phyloP scores from a whole-genome alignment of 2,329 filamentous ascomycete species.

The Cercospora sp. region DNA sequence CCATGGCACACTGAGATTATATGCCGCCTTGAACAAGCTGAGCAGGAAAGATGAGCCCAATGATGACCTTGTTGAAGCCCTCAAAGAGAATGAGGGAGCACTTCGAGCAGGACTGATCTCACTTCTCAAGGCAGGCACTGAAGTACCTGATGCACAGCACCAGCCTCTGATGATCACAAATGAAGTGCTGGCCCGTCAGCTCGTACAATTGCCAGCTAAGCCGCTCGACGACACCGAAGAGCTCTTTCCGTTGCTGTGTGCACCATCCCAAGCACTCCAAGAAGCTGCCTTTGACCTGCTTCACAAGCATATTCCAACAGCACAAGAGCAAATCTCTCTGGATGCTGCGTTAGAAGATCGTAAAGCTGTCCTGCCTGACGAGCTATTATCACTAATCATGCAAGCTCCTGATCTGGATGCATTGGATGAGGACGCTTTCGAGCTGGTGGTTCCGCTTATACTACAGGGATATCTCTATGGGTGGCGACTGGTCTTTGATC shows the following conservation, averaged over 20 bases:
- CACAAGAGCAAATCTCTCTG: slow-evolving; percentile 80
- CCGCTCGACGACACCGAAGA: slow-evolving; percentile 57
- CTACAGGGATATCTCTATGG: slow-evolving; percentile 81
- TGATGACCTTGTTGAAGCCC: slow-evolving; percentile 78
- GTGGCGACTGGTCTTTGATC: slow-evolving; percentile 88
- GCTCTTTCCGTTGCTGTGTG: slow-evolving; percentile 74
- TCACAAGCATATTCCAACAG: slow-evolving; percentile 73
- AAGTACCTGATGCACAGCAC: slow-evolving; percentile 55
- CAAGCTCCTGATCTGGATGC: slow-evolving; percentile 72
- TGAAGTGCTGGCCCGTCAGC: slow-evolving; percentile 67
- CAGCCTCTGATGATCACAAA: slow-evolving; percentile 76
- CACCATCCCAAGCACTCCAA: slow-evolving; percentile 73
- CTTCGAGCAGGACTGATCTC: slow-evolving; percentile 62
- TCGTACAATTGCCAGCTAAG: slow-evolving; percentile 63
- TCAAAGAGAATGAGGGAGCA: slow-evolving; percentile 60
- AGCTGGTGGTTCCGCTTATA: slow-evolving; percentile 64
- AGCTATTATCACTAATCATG: slow-evolving; percentile 79
- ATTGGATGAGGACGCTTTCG: slow-evolving; percentile 65
- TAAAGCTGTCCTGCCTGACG: slow-evolving; percentile 73
- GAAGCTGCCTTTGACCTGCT: slow-evolving; percentile 78
- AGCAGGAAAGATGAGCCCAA: slow-evolving; percentile 65
- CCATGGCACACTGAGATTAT: slow-evolving; percentile 72
- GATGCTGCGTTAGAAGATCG: slow-evolving; percentile 72
- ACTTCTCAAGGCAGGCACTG: slow-evolving; percentile 57
- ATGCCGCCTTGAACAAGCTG: slow-evolving; percentile 62